Evolutionary conservation across 495 filamentous ascomycete species (phyloP).

Genomic region (Penicillium chermesinum): DNA sequence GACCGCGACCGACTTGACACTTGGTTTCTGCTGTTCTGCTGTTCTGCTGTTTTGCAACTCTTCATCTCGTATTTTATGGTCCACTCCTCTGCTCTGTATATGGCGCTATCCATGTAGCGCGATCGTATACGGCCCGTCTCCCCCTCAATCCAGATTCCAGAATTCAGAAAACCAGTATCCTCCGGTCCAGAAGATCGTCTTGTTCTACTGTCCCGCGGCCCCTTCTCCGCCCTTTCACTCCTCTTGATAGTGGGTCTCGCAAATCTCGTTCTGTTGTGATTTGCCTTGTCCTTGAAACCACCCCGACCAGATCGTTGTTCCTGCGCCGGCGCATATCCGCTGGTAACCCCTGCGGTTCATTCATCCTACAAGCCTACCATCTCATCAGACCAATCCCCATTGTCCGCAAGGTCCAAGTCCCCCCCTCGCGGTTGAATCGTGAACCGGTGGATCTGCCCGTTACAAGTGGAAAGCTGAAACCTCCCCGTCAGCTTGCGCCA

Average conservation of each 20-base stretch:
- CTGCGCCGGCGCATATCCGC: not conserved
- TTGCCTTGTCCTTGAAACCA: not conserved
- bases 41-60: not conserved
- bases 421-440: slow-evolving; percentile 18
- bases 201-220: not conserved
- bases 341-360: slow-evolving; percentile 11
- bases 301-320: not conserved
- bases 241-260: not conserved
- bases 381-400: slow-evolving; percentile 17
- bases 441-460: slow-evolving; percentile 5
- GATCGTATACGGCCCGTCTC: not conserved
- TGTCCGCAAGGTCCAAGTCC: slow-evolving; percentile 19
- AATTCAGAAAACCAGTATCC: no score
- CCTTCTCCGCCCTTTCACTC: not conserved
- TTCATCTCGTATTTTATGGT: not conserved
- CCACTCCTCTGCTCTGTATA: not conserved
- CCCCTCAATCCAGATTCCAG: no score
- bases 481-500: slow-evolving; percentile 47
- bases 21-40: not conserved
- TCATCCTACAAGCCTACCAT: slow-evolving; percentile 7
- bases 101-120: no score
- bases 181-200: no score
- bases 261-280: not conserved
- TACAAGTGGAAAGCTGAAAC: slow-evolving; percentile 38
- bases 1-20: slow-evolving; percentile 14